Conservation (phyloP, 225 moss, liverwort and hornwort species). For the Neckera pumila region DNA sequence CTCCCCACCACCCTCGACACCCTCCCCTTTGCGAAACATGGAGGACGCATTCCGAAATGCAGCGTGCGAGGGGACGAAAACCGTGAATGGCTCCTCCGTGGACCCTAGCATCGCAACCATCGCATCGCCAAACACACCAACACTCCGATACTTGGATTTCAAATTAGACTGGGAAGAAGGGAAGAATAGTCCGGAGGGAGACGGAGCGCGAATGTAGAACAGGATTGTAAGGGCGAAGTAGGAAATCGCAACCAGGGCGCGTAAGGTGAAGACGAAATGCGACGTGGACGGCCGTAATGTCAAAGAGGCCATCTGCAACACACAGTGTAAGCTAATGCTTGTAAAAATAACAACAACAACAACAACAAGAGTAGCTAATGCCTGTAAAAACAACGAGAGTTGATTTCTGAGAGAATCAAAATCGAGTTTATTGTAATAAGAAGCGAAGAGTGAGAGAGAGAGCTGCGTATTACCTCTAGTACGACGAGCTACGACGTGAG, state of each 20-base stretch:
- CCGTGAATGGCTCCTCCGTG: constrained; percentile 53
- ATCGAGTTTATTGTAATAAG: background rate
- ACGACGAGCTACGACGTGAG: background rate
- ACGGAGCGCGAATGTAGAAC: constrained; percentile 31
- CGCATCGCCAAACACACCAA: constrained; percentile 46
- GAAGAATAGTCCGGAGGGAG: constrained; percentile 17
- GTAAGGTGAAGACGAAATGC: constrained; percentile 7
- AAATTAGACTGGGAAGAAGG: background rate
- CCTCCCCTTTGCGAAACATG: constrained; percentile 5
- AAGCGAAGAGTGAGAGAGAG: background rate
- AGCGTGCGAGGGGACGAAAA: constrained; percentile 57
- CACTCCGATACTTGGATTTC: background rate
- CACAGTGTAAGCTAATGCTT: background rate
- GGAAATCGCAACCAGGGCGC: constrained; percentile 16
- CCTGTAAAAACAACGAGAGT: background rate
- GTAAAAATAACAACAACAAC: background rate
- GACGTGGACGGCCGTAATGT: background rate
- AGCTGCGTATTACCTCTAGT: background rate
- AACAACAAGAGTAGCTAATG: background rate
- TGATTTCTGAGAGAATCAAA: too few relatives aligned
- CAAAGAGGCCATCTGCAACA: constrained; percentile 21
- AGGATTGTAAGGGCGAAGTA: constrained; percentile 25
- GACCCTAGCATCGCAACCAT: constrained; percentile 55
- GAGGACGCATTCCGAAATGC: constrained; percentile 24
- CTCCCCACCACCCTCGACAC: background rate